Evolutionary conservation across 805 yeast species (phyloP), one percentile per base, ranked within the genome.

Genomic region (Wickerhamiella cacticola): DNA sequence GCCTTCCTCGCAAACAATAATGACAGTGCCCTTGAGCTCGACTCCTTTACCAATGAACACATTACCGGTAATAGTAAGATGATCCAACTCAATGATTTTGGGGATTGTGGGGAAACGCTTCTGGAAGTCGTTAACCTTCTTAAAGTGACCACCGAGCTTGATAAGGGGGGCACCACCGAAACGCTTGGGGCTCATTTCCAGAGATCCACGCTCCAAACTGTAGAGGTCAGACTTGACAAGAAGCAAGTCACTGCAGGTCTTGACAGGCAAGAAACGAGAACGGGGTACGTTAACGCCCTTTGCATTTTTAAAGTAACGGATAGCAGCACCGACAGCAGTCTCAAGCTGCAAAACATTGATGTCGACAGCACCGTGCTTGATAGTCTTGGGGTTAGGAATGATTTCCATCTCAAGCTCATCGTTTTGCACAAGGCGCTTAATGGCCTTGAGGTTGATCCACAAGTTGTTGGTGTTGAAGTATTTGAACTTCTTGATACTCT

Each of bases 271-370:
- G 76, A 92, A 92, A 65, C 98, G 80, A 36, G 95, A 77, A 72
- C 98, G 85, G 68, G 98, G 97, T 33, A 92, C 98, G 60, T 87
- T 95, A 58, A 92, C 94, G 69, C 98, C 98, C 61, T 86, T 95
- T 25, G 96, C 96, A 59, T 85, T 83, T 56, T 80, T 73, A 69
- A 92, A 92, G 69, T 88, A 89, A 69, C 95, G 83, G 64, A 92
- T 92, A 42, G 97, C 97, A 34, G 98, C 97, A 73, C 98, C 98
- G 58, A 86, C 95, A 24, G 98, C 98, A 45, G 98, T 92, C 73
- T 92, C 98, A 63, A 92, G 78, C 71, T 89, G 98, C 62, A 89
- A 70, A 45, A 89, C 96, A 61, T 81, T 80, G 57, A 82, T 73
- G 56, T 88, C 96, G 46, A 72, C 69, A 56, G 77, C 76, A 51